Evolutionary conservation across 2,329 filamentous ascomycete genomes (phyloP).

Genomic region (Arthrobotrys megalospora): DNA sequence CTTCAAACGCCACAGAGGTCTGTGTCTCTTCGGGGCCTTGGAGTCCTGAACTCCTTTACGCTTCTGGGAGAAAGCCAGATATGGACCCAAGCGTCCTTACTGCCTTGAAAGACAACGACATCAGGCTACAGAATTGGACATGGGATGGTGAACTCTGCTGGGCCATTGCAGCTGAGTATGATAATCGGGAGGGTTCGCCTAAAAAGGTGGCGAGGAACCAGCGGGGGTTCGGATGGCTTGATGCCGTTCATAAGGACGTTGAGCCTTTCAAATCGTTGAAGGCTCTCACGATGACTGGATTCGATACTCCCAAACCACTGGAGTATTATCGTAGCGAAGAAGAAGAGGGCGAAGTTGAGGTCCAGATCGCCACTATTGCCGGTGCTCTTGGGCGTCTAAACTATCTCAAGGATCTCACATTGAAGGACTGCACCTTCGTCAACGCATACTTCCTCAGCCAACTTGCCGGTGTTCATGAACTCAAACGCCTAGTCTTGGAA

Average conservation of each 20-base stretch:
- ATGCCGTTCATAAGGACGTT: conserved; percentile 41
- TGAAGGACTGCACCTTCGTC: conserved; percentile 39
- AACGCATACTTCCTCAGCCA: conserved; percentile 46
- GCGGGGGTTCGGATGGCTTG: conserved; percentile 41
- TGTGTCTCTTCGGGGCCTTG: conserved; percentile 32
- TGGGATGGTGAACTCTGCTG: conserved; percentile 34
- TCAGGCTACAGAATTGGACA: conserved; percentile 39
- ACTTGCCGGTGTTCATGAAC: conserved; percentile 37
- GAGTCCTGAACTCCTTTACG: conserved; percentile 9
- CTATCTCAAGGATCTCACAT: conserved; percentile 42
- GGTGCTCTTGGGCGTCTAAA: conserved; percentile 40
- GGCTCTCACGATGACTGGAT: conserved; percentile 35
- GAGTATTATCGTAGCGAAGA: not conserved
- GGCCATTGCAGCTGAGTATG: conserved; percentile 39
- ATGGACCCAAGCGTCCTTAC: conserved; percentile 32
- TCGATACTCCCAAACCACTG: conserved; percentile 11
- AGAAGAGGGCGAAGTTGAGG: not conserved
- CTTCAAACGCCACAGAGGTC: conserved; percentile 33
- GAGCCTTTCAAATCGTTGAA: conserved; percentile 38
- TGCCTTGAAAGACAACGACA: conserved; percentile 15
- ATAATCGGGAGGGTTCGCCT: not conserved
- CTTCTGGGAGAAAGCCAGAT: conserved; percentile 20
- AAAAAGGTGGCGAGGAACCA: conserved; percentile 17
- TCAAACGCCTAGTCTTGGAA: conserved; percentile 32
- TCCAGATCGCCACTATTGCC: conserved; percentile 38